phyloP scores from a whole-genome alignment of 1,139 yeast species.

The Kodamaea ohmeri region DNA sequence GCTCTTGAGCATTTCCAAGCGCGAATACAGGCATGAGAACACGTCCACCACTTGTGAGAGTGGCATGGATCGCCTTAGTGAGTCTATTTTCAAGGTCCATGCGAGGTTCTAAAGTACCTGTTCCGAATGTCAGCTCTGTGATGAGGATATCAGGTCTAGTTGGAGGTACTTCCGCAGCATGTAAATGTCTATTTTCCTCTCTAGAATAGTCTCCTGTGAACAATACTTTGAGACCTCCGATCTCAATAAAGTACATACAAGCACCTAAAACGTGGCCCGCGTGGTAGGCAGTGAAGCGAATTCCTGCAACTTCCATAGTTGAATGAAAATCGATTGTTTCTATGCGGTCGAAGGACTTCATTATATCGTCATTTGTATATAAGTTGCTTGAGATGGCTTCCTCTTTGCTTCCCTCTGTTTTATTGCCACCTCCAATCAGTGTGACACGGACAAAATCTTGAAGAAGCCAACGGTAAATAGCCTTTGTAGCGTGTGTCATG shows the following conservation, averaged over 20 bases:
- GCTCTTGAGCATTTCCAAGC: conserved; percentile 93
- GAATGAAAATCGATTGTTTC: conserved; percentile 96
- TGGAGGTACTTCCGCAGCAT: conserved; percentile 93
- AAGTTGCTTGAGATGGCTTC: conserved; percentile 45
- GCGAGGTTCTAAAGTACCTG: conserved; percentile 94
- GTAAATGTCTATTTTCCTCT: conserved; percentile 92
- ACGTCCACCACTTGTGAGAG: conserved; percentile 85
- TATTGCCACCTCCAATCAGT: conserved; percentile 52
- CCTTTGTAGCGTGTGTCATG: conserved; percentile 99
- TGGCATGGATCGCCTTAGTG: conserved; percentile 79
- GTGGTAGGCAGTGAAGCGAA: conserved; percentile 94
- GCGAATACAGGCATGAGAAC: conserved; percentile 94
- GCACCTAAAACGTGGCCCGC: conserved; percentile 99
- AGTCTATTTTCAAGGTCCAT: conserved; percentile 78
- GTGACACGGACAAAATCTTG: conserved; percentile 95
- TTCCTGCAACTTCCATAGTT: conserved; percentile 89
- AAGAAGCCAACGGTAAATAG: conserved; percentile 91
- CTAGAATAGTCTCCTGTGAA: conserved; percentile 97
- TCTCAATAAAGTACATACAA: conserved; percentile 93
- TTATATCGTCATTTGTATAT: conserved; percentile 88
- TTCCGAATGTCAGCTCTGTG: conserved; percentile 95
- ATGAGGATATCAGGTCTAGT: conserved; percentile 84
- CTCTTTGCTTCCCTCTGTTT: conserved; percentile 22
- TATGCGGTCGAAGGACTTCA: conserved; percentile 81
- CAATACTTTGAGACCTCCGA: conserved; percentile 84